Evolutionary conservation across 306 rosid genomes (phyloP), one percentile per base, ranked within the genome.

Genomic region (Prunus salicina): DNA sequence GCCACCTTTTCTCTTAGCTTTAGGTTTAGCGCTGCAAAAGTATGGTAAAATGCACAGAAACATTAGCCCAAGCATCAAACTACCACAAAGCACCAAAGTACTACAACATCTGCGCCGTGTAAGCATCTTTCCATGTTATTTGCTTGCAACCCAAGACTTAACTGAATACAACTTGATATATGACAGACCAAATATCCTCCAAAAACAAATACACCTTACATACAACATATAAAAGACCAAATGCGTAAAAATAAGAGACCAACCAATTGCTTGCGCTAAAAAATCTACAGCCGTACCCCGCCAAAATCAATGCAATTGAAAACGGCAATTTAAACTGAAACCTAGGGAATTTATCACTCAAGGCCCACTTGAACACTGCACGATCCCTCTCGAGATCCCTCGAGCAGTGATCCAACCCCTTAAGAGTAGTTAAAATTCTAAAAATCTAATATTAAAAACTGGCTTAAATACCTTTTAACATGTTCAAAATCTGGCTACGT

Each of bases 1-100:
- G 74, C 97, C 97, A 81, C 97, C 97, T 86, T 88, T 87, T 87
- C 85, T 88, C 91, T 92, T 92, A 32, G 91, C 46, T 86, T 92
- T 90, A 22, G 88, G 83, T 67, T 78, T 89, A 72, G 83, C 45
- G 77, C 96, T 92, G 81, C 83, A 81, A 66, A 67, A 69, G 16
- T 53, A 76, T 34, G 64, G 67, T 56, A 57, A 64, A 50, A 69
- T 12, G 12, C 46, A 27, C 34, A 64, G 2, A 30, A 51, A 38
- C 41, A 38, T 19, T 46, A 43, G 75, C 53, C 50, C 72, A 81
- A 78, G 70, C 70, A 82, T 55, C 52, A 82, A 67, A 43, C 22
- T 38, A 76, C 67, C 14, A 41, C 27, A 46, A 72, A 2, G 9
- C 34, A 13, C 14, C 19, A n/a, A 30, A 12, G 6, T 34, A 12